Evolutionary conservation across 139 green algal genomes (phyloP).

Genomic region (Coelastrella sp.): DNA sequence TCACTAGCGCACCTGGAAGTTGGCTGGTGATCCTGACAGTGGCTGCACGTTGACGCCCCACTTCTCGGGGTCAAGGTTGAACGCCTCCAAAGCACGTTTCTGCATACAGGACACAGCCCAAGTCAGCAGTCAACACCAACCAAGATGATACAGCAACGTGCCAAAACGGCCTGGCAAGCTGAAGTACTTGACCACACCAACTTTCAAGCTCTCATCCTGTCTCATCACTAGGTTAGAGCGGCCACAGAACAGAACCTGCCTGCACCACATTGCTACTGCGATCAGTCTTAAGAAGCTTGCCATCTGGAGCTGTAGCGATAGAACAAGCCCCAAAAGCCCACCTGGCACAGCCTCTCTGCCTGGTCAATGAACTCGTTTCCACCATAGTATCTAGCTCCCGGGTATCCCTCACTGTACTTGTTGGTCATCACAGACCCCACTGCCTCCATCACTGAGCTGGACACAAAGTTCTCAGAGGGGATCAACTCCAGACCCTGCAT

Average conservation of each 20-base stretch:
- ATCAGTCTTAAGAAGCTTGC: no score
- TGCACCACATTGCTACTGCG: no score
- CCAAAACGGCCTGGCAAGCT: no score
- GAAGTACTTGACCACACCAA: no score
- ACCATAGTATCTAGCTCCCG: constrained; percentile 94
- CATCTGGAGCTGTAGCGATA: no score
- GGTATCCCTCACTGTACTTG: constrained; percentile 98
- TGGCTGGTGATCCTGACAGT: constrained; percentile 96
- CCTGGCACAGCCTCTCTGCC: constrained; percentile 92
- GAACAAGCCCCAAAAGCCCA: constrained; percentile 19
- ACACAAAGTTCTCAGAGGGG: constrained; percentile 98
- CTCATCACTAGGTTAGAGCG: background rate
- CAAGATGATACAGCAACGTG: background rate
- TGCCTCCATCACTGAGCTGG: constrained; percentile 94
- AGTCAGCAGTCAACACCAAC: background rate
- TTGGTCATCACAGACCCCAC: constrained; percentile 99
- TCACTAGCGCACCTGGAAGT: constrained; percentile 88
- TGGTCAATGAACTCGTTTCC: constrained; percentile 99
- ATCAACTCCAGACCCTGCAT: constrained; percentile 97
- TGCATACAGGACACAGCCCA: constrained; percentile 53
- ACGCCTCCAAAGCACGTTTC: constrained; percentile 92
- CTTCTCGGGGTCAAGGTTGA: constrained; percentile 89
- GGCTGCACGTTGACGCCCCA: constrained; percentile 99
- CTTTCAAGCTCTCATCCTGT: background rate
- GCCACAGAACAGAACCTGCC: background rate